phyloP scores from a whole-genome alignment of 345 rosid genomes.

The Crucihimalaya himalaica region DNA sequence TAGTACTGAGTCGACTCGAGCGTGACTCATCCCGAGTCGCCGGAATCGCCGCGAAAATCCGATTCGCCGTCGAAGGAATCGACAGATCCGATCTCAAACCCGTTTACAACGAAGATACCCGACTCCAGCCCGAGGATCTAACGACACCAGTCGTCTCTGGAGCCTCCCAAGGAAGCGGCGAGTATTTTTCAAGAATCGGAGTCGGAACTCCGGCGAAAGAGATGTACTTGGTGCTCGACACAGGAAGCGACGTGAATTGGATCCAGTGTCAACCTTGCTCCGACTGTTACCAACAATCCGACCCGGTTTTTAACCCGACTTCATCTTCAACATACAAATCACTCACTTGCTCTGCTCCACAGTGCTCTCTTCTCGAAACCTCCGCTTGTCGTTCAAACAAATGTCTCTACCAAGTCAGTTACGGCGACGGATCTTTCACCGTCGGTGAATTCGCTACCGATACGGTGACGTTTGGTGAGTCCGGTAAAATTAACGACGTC shows the following conservation, averaged over 20 bases:
- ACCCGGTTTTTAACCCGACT: slow-evolving; percentile 71
- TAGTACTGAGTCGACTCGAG: slow-evolving; percentile 61
- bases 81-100: slow-evolving; percentile 61
- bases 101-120: slow-evolving; percentile 33
- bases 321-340: slow-evolving; percentile 61
- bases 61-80: slow-evolving; percentile 50
- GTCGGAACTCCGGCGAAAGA: slow-evolving; percentile 74
- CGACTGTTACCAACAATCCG: slow-evolving; percentile 85
- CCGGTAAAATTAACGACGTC: slow-evolving; percentile 44
- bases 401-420: slow-evolving; percentile 79
- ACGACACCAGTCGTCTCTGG: slow-evolving; percentile 80
- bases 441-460: slow-evolving; percentile 73
- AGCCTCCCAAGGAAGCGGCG: slow-evolving; percentile 80
- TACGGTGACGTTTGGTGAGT: slow-evolving; percentile 67
- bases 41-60: slow-evolving; percentile 47
- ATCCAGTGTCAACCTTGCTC: slow-evolving; percentile 80
- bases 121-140: slow-evolving; percentile 52
- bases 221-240: slow-evolving; percentile 67
- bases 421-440: slow-evolving; percentile 94
- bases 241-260: slow-evolving; percentile 91
- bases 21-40: slow-evolving; percentile 78
- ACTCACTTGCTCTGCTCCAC: slow-evolving; percentile 55
- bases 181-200: slow-evolving; percentile 84
- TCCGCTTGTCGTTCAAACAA: slow-evolving; percentile 54
- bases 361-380: slow-evolving; percentile 57